Percentiles rank a stretch among this genome's conserved stretches.
phyloP scores from a whole-genome alignment of 495 filamentous ascomycete genomes.

The Neurospora sp. region DNA sequence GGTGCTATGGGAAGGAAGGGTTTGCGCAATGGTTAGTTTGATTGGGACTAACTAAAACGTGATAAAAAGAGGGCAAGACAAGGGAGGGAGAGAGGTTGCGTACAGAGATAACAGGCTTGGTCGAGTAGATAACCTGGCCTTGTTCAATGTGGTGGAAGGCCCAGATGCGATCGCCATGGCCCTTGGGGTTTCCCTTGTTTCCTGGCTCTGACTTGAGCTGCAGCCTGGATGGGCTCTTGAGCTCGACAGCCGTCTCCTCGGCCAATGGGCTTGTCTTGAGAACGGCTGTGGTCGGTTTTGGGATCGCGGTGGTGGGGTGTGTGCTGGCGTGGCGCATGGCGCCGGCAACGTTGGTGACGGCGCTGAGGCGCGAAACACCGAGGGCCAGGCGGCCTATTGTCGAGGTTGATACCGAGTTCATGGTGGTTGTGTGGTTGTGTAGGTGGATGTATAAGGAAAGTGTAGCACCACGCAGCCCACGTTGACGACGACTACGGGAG shows the following conservation, averaged over 20 bases:
- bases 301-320: neutral
- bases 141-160: slow-evolving; percentile 71
- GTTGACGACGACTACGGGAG: neutral
- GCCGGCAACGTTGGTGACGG: neutral
- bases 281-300: neutral
- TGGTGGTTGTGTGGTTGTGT: neutral
- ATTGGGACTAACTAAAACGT: neutral
- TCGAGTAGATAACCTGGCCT: slow-evolving; percentile 75
- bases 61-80: neutral
- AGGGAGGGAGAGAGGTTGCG: slow-evolving; percentile 10
- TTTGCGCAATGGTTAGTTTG: slow-evolving; percentile 1
- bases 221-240: neutral
- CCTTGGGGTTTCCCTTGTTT: slow-evolving; percentile 15
- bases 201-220: slow-evolving; percentile 5
- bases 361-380: neutral
- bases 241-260: neutral
- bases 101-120: slow-evolving; percentile 60
- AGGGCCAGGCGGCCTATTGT: slow-evolving; percentile 5
- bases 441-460: neutral
- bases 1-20: slow-evolving; percentile 39
- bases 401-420: slow-evolving; percentile 2
- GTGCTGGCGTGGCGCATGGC: slow-evolving; percentile 6
- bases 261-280: neutral
- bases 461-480: neutral
- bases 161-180: slow-evolving; percentile 63